Conservation (phyloP, 1,139 yeast species). For the Yamadazyma oceani region DNA sequence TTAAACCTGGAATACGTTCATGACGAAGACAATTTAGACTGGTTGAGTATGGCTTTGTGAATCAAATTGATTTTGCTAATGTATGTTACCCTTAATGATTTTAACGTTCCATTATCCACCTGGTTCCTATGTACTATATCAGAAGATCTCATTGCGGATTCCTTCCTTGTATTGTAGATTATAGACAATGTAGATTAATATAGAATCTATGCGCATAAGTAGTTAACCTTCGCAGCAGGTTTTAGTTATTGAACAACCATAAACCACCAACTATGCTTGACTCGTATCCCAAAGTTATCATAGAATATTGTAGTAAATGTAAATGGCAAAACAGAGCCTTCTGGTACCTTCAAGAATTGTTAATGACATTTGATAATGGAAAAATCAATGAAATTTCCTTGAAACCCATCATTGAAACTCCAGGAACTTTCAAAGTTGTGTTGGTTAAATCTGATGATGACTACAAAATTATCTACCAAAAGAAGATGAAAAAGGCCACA, state of each 20-base stretch:
- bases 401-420: slow-evolving; percentile 38
- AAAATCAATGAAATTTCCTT: slow-evolving; percentile 38
- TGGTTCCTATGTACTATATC: too few species aligned
- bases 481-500: slow-evolving; percentile 34
- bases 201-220: too few species aligned
- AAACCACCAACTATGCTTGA: not conserved
- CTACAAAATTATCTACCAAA: slow-evolving; percentile 31
- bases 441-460: slow-evolving; percentile 14
- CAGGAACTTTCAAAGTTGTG: slow-evolving; percentile 39
- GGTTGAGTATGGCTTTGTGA: slow-evolving; percentile 39
- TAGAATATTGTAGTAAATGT: slow-evolving; percentile 45
- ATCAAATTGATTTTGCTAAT: too few species aligned
- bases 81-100: too few species aligned
- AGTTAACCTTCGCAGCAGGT: too few species aligned
- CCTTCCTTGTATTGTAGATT: too few species aligned
- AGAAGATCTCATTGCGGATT: too few species aligned
- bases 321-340: slow-evolving; percentile 51
- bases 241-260: too few species aligned
- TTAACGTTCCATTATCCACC: too few species aligned
- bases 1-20: slow-evolving; percentile 17
- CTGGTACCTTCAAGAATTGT: slow-evolving; percentile 46
- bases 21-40: slow-evolving; percentile 33
- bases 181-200: too few species aligned
- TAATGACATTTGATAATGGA: slow-evolving; percentile 41
- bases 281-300: slow-evolving; percentile 29